phyloP scores from a whole-genome alignment of 768 basidiomycete species.

The Plicaturopsis crispa region DNA sequence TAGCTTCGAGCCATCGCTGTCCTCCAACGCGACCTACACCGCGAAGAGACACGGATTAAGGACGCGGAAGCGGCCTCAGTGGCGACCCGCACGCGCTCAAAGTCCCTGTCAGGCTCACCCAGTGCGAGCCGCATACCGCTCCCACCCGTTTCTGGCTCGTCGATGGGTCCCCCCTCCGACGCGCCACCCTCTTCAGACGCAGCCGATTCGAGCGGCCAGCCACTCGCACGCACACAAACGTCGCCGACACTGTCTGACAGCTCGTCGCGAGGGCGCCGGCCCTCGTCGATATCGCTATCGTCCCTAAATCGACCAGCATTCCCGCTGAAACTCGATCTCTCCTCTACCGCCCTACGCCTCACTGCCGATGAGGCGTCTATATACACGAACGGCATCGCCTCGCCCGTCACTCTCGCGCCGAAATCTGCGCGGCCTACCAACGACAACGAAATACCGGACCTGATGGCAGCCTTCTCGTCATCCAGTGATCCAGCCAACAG shows the following conservation, averaged over 20 bases:
- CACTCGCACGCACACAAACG: too few relatives aligned
- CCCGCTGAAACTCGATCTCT: constrained; percentile 76
- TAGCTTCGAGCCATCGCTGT: constrained; percentile 68
- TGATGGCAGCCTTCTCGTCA: constrained; percentile 49
- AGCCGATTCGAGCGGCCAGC: neutral
- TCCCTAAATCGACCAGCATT: constrained; percentile 67
- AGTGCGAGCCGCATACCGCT: constrained; percentile 15
- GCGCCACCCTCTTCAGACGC: neutral
- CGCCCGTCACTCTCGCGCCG: constrained; percentile 78
- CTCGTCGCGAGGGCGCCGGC: constrained; percentile 41
- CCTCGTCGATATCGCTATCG: constrained; percentile 73
- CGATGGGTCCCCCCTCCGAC: constrained; percentile 9
- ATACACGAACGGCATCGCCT: constrained; percentile 55
- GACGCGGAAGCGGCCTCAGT: constrained; percentile 36
- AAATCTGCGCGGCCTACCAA: constrained; percentile 65
- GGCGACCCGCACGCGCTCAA: constrained; percentile 19
- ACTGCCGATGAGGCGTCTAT: constrained; percentile 54
- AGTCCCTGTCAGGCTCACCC: constrained; percentile 15
- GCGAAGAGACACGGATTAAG: constrained; percentile 48
- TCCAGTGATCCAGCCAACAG: constrained; percentile 26
- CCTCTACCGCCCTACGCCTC: constrained; percentile 58
- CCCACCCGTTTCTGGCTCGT: constrained; percentile 11
- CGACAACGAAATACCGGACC: constrained; percentile 46
- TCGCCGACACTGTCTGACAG: constrained; percentile 3
- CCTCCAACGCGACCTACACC: constrained; percentile 59